Evolutionary conservation across 2,329 filamentous ascomycete species (phyloP), one percentile per base, ranked within the genome.

Genomic region (Nemania bipapillata): DNA sequence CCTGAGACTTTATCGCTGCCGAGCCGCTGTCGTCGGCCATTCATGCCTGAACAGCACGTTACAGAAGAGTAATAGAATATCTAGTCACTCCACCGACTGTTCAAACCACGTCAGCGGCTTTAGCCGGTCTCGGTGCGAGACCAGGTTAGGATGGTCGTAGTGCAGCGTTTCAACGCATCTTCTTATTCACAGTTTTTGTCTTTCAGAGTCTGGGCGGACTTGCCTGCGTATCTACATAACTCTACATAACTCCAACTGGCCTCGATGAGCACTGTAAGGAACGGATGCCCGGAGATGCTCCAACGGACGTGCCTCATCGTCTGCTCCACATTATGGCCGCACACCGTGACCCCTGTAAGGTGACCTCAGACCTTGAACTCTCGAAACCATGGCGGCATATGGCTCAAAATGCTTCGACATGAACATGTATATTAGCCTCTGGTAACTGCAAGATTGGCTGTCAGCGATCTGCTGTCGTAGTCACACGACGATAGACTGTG

Each of bases 151-250:
- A 70, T 68, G 61, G 68, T 70, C 56, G 54, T 58, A 70, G 57
- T 65, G 68, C 68, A 70, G 61, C 65, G 65, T 70, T 65, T 65
- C 68, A 70, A 68, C 61, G 65, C 65, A 55, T 61, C 57, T 62
- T 30, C 49, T 42, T n/a, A 37, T 54, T 62, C 40, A 42, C 50
- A 53, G 24, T n/a, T 57, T 63, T 57, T 42, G 26, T 53, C 49
- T 50, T 32, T 49, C 45, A 61, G 55, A 55, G 52, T 49, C 64
- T 30, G 59, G 59, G 35, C 61, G 64, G 45, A 42, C 47, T 58
- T 56, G 49, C 20, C 49, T 60, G 49, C 37, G 49, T 63, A 24
- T 59, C 30, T 63, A 47, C 15, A 57, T 60, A 53, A 57, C 35
- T 49, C 60, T 22, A 47, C 15, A 57, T 60, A 53, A 57, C 35